Evolutionary conservation across 352 stramenopile genomes (phyloP).

Genomic region (Globisporangium carolinianum): DNA sequence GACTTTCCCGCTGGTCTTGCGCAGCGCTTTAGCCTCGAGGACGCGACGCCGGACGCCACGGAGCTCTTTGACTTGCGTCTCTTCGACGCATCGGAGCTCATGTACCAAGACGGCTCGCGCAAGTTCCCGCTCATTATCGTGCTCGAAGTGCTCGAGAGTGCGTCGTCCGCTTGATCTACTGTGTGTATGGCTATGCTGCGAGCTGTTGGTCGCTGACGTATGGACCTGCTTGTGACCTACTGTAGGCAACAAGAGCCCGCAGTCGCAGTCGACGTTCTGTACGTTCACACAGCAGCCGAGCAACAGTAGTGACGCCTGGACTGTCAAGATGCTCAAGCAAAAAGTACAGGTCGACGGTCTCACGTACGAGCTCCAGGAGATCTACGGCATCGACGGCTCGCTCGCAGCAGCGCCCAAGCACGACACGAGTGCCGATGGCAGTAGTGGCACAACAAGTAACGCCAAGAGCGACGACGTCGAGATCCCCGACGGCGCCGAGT

Average conservation of each 20-base stretch:
- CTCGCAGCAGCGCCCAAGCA: constrained; percentile 40
- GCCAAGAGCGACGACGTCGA: constrained; percentile 40
- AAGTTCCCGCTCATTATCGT: constrained; percentile 66
- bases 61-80: constrained; percentile 34
- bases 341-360: constrained; percentile 66
- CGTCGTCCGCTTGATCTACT: too few relatives aligned
- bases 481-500: constrained; percentile 74
- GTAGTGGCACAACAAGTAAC: neutral
- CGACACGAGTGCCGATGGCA: constrained; percentile 12
- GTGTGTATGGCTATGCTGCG: neutral
- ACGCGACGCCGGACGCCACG: constrained; percentile 10
- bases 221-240: too few relatives aligned
- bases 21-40: constrained; percentile 40
- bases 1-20: constrained; percentile 43
- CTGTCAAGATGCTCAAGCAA: constrained; percentile 79
- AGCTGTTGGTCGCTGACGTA: neutral
- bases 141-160: constrained; percentile 47
- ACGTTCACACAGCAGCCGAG: constrained; percentile 50
- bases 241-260: constrained; percentile 22
- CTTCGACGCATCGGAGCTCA: constrained; percentile 32
- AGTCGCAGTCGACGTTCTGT: constrained; percentile 79
- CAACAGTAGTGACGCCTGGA: constrained; percentile 22
- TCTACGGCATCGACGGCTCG: constrained; percentile 80
- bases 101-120: constrained; percentile 32
- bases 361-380: constrained; percentile 85